A percentile compares a stretch with the other conserved stretches of the same genome.
These are phyloP conservation scores for Haematococcus sp. DNA, from an alignment of 139 green algal genomes.

Conservation along the genomic window DNA sequence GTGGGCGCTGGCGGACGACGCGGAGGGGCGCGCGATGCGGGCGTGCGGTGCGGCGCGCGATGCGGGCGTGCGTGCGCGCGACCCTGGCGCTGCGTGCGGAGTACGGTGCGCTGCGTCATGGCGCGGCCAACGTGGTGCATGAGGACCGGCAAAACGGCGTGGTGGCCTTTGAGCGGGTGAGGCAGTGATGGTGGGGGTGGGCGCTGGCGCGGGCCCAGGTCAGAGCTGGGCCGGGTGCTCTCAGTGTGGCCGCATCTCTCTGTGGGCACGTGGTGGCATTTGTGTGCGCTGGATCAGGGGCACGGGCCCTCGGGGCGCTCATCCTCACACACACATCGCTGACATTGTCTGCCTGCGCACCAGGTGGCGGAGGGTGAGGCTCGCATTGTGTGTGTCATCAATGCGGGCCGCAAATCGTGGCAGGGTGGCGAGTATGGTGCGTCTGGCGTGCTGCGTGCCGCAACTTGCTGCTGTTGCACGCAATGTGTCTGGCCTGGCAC, in stretches of 20 bases:
- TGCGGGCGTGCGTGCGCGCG: constrained; percentile 32
- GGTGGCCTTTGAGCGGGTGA: constrained; percentile 38
- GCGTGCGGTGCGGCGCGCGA: no score
- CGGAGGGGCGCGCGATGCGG: constrained; percentile 29
- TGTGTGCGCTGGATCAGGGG: no score
- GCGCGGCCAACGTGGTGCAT: constrained; percentile 45
- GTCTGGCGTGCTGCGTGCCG: constrained; percentile 14
- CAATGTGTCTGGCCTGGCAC: no score
- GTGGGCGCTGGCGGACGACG: constrained; percentile 39
- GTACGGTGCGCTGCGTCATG: constrained; percentile 20
- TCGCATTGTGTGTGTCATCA: constrained; percentile 49
- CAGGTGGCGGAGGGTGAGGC: constrained; percentile 31
- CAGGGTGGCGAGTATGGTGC: constrained; percentile 41
- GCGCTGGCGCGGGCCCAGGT: background rate
- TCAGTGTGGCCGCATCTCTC: no score
- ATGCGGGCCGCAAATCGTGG: constrained; percentile 39
- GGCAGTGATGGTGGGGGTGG: background rate
- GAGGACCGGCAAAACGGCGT: constrained; percentile 56
- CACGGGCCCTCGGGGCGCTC: no score
- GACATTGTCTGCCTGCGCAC: no score
- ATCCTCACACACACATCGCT: no score
- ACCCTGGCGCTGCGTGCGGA: constrained; percentile 33
- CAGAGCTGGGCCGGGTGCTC: background rate
- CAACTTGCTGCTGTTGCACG: background rate
- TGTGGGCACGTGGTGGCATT: background rate